Evolutionary conservation across 2,329 filamentous ascomycete genomes (phyloP), one percentile per base, ranked within the genome.

Genomic region (Sporothrix inflata): DNA sequence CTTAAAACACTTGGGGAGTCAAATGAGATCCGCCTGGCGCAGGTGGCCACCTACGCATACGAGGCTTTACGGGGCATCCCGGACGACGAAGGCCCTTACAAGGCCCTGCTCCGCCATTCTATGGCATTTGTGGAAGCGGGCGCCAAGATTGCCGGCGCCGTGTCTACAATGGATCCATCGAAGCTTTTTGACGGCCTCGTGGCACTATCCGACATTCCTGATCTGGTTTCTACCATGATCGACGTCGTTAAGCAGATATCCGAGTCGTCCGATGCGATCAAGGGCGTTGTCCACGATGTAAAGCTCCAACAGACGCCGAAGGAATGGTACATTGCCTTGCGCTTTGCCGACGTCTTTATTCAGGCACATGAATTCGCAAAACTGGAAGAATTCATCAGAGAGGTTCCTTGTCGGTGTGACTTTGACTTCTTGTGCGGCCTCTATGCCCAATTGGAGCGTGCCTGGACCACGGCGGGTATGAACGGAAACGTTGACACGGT

Each of bases 131-230:
- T 42, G 4, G 49, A 30, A 8, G 47, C 47, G 1, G 49, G 8
- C 8, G 21, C 21, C 47, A 55, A 55, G 21, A 19, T 69, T 14
- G 47, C 66, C 7, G 66, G 66, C 9, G 27, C 66, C 3, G 49
- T 69, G n/a, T 19, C 47, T 2, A 55, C 66, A 6, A 19, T 42
- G 30, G 66, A 69, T 19, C 47, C 49, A 1, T 38, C 66, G 8
- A 69, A 69, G 34, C 19, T 69, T 9, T 42, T 69, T 9, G 49
- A 69, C 11, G 66, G 66, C 34, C 27, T 53, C 12, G n/a, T 42
- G n/a, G 30, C 9, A 27, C 16, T 69, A 47, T 2, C 19, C 3
- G 30, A 69, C 6, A 5, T 69, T 7, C 49, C 66, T 19, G 47
- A 55, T 16, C 14, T 69, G 6, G 21, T 55, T 14, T n/a, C 16